phyloP scores from a whole-genome alignment of 2,329 filamentous ascomycete species.

The Fusarium acutatum region DNA sequence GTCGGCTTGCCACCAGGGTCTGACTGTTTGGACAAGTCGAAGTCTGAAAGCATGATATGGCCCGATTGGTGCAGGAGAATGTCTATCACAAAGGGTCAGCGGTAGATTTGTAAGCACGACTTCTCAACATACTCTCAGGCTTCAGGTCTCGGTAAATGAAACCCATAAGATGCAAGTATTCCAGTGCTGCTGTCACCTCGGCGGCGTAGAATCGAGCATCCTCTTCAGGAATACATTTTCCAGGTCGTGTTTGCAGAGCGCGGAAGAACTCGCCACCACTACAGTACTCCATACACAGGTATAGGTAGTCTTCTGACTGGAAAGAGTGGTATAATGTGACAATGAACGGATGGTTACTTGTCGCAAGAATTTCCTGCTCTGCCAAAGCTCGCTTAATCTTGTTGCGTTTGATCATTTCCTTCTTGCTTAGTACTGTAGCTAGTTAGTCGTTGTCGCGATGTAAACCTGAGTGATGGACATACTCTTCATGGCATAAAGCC shows the following conservation, averaged over 20 bases:
- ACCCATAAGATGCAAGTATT: slow-evolving; percentile 98
- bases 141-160: slow-evolving; percentile 99
- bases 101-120: slow-evolving; percentile 2
- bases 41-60: slow-evolving; percentile 99
- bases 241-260: slow-evolving; percentile 92
- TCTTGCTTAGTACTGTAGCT: slow-evolving; percentile 88
- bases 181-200: slow-evolving; percentile 93
- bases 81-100: slow-evolving; percentile 61
- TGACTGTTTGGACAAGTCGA: slow-evolving; percentile 97
- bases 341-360: slow-evolving; percentile 98
- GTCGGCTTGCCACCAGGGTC: slow-evolving; percentile 94
- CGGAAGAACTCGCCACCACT: slow-evolving; percentile 98
- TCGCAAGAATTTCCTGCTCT: slow-evolving; percentile 97
- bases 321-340: slow-evolving; percentile 99
- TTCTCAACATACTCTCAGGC: slow-evolving; percentile 78
- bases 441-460: slow-evolving; percentile 47
- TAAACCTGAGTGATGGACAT: slow-evolving; percentile 38
- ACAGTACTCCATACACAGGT: slow-evolving; percentile 99
- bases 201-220: slow-evolving; percentile 97
- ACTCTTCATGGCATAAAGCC: slow-evolving; percentile 99
- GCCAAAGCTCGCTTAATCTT: slow-evolving; percentile 99
- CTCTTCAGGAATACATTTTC: slow-evolving; percentile 97
- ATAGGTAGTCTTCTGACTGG: slow-evolving; percentile 97
- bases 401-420: slow-evolving; percentile 99
- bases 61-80: slow-evolving; percentile 98